Conservation (phyloP, 2,329 filamentous ascomycete species). For the Neofusicoccum sp. region DNA sequence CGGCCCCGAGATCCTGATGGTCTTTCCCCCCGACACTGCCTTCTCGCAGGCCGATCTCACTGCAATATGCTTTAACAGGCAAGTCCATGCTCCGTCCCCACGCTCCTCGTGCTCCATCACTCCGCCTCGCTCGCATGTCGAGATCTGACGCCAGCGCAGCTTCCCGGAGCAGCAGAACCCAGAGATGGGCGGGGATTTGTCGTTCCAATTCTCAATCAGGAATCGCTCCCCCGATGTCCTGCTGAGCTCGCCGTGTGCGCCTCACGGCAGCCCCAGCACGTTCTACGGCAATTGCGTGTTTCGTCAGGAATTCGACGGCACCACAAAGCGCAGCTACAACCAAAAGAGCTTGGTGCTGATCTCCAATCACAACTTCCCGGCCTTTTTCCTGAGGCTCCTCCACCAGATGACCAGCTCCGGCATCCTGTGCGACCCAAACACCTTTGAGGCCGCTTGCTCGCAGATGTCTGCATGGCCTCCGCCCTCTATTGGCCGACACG, state of each 20-base stretch:
- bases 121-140: background rate
- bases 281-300: slow-evolving; percentile 41
- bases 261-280: slow-evolving; percentile 37
- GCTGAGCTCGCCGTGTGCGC: slow-evolving; percentile 36
- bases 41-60: slow-evolving; percentile 40
- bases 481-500: slow-evolving; percentile 36
- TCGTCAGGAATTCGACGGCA: slow-evolving; percentile 41
- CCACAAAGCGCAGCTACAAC: slow-evolving; percentile 44
- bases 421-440: slow-evolving; percentile 39
- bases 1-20: slow-evolving; percentile 42
- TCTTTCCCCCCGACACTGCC: slow-evolving; percentile 39
- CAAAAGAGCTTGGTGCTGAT: slow-evolving; percentile 41
- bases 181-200: slow-evolving; percentile 38
- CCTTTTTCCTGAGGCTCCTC: slow-evolving; percentile 36
- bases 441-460: slow-evolving; percentile 36
- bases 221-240: slow-evolving; percentile 58
- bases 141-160: slow-evolving; percentile 23
- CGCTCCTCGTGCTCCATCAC: background rate
- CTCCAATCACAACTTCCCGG: slow-evolving; percentile 40
- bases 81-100: slow-evolving; percentile 2
- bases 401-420: slow-evolving; percentile 37
- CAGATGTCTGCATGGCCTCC: slow-evolving; percentile 38
- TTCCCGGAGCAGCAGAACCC: slow-evolving; percentile 44
- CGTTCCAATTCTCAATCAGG: slow-evolving; percentile 40
- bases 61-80: slow-evolving; percentile 45